A percentile compares a stretch with the other conserved stretches of the same genome.
phyloP scores from a whole-genome alignment of 495 filamentous ascomycete genomes.

The Podospora comata region DNA sequence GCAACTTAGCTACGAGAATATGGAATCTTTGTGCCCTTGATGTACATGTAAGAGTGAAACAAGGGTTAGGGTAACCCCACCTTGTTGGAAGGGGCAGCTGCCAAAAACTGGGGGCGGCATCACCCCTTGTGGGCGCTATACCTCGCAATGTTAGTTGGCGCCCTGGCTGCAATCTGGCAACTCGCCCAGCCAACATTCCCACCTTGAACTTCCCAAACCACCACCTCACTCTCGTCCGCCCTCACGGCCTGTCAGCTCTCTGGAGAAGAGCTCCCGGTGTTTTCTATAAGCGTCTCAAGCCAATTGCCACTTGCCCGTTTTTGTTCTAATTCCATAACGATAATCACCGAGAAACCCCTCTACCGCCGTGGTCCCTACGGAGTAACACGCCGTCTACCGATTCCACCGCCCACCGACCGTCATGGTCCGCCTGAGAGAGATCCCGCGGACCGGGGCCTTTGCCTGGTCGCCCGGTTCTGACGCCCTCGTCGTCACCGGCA shows the following conservation, averaged over 20 bases:
- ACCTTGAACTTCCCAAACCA: constrained; percentile 13
- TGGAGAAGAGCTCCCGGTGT: constrained; percentile 25
- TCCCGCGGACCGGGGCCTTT: constrained; percentile 93
- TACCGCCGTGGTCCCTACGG: constrained; percentile 4
- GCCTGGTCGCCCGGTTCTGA: constrained; percentile 83
- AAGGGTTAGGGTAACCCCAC: constrained; percentile 15
- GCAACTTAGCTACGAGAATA: not conserved
- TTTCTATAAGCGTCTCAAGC: constrained; percentile 13
- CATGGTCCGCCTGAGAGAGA: constrained; percentile 95
- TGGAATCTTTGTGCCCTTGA: not conserved
- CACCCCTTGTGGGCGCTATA: constrained; percentile 24
- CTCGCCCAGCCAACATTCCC: constrained; percentile 22
- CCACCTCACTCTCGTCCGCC: constrained; percentile 19
- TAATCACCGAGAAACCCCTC: constrained; percentile 3
- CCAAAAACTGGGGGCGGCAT: not conserved
- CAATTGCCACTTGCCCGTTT: constrained; percentile 20
- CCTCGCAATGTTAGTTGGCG: constrained; percentile 16
- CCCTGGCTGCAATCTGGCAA: constrained; percentile 36
- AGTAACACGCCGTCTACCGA: constrained; percentile 5
- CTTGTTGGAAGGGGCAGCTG: not conserved
- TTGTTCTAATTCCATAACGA: constrained; percentile 1
- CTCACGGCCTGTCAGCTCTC: constrained; percentile 19
- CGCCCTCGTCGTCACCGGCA: constrained; percentile 91
- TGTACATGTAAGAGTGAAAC: not conserved
- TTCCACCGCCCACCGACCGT: constrained; percentile 40